phyloP scores from a whole-genome alignment of 2,329 filamentous ascomycete species.

The Cordyceps tenuipes region DNA sequence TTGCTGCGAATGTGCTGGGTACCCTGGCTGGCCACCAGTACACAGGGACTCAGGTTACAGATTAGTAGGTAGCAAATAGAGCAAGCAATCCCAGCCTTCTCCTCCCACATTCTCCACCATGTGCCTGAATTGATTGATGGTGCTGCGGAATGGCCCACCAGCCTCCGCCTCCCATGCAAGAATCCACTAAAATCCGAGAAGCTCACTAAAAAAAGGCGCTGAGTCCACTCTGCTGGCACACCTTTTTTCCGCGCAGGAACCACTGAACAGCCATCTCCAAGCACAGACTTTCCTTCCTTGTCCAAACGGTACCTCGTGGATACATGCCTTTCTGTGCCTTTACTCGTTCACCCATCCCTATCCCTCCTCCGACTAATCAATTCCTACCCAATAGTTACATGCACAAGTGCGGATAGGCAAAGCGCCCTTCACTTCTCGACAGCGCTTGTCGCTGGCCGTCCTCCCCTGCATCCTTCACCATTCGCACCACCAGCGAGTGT shows the following conservation, averaged over 20 bases:
- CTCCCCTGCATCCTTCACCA: conserved; percentile 4
- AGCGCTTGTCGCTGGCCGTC: background rate
- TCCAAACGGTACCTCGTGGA: conserved; percentile 3
- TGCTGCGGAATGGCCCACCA: background rate
- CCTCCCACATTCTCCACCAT: background rate
- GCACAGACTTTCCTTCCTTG: background rate
- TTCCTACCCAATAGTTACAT: background rate
- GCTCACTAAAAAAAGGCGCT: background rate
- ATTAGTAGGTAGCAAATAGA: too few species aligned
- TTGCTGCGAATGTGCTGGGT: background rate
- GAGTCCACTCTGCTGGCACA: background rate
- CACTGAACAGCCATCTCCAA: background rate
- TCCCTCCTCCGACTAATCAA: background rate
- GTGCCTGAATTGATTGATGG: background rate
- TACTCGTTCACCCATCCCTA: background rate
- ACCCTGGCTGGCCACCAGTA: background rate
- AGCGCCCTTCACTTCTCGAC: background rate
- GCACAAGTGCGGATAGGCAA: background rate
- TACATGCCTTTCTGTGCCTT: background rate
- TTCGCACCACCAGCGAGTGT: conserved; percentile 3
- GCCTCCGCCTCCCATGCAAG: background rate
- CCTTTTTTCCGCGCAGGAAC: background rate
- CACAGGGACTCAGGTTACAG: too few species aligned
- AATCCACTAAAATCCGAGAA: background rate
- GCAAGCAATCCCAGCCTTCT: background rate